Conservation (phyloP, 1,284 basidiomycete genomes). For the Papiliotrema nemorosa region DNA sequence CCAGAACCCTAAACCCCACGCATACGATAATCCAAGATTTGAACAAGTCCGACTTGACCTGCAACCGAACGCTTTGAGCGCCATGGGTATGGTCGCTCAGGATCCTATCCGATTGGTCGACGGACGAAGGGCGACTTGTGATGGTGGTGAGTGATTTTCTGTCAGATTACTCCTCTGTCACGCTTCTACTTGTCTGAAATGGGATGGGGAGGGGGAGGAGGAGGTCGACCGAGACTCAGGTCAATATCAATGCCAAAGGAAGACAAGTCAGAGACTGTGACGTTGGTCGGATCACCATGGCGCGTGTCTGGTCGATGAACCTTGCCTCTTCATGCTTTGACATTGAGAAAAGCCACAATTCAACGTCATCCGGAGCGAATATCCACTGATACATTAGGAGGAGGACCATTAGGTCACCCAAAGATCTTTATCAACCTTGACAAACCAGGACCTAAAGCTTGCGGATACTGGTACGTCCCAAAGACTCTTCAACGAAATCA, state of each 20-base stretch:
- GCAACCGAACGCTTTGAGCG: constrained; percentile 86
- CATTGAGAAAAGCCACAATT: no score
- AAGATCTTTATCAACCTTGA: constrained; percentile 93
- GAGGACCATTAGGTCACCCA: constrained; percentile 93
- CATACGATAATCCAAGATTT: constrained; percentile 56
- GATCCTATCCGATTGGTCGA: constrained; percentile 80
- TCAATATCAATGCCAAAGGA: no score
- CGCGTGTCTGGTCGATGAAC: no score
- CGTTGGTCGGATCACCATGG: no score
- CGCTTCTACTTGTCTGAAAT: neutral
- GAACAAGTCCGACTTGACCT: constrained; percentile 83
- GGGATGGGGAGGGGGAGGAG: neutral
- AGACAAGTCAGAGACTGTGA: no score
- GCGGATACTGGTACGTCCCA: constrained; percentile 69
- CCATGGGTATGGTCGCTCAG: constrained; percentile 81
- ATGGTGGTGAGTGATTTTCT: constrained; percentile 69
- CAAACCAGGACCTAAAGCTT: constrained; percentile 42
- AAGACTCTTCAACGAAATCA: constrained; percentile 1
- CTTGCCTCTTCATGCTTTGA: no score
- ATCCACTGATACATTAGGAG: constrained; percentile 60
- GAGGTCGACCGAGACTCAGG: no score
- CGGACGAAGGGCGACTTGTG: constrained; percentile 80
- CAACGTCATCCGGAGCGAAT: no score
- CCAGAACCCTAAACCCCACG: constrained; percentile 54
- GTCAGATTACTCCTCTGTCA: neutral